Conservation (phyloP, 2,329 filamentous ascomycete species). For the Anisogramma anomala region DNA sequence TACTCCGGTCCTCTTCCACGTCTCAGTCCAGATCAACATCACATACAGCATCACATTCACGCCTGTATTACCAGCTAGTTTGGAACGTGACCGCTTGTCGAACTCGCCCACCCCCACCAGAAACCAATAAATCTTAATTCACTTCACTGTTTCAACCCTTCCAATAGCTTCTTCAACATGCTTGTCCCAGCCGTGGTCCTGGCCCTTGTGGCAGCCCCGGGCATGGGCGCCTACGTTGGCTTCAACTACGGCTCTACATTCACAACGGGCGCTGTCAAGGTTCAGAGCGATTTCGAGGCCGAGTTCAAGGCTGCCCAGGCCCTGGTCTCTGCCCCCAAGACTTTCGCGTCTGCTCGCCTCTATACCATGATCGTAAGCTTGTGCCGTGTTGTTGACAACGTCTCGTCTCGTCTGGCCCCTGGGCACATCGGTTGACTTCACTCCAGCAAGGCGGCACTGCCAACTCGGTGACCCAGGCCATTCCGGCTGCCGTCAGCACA, state of each 20-base stretch:
- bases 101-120: too few species aligned
- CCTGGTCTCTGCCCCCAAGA: constrained; percentile 49
- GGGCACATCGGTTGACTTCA: neutral
- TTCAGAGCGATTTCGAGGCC: constrained; percentile 54
- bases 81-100: too few species aligned
- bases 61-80: too few species aligned
- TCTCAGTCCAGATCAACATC: too few species aligned
- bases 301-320: constrained; percentile 56
- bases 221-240: constrained; percentile 38
- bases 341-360: constrained; percentile 56
- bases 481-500: constrained; percentile 73
- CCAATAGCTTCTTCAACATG: constrained; percentile 4
- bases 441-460: constrained; percentile 48
- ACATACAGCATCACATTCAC: too few species aligned
- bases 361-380: constrained; percentile 54
- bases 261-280: constrained; percentile 47
- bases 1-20: too few species aligned
- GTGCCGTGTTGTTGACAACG: neutral
- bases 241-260: constrained; percentile 65
- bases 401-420: neutral
- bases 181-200: constrained; percentile 6
- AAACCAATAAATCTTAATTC: too few species aligned
- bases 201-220: constrained; percentile 8
- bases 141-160: neutral
- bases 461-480: constrained; percentile 56